phyloP scores from a whole-genome alignment of 2,329 filamentous ascomycete species.

The Stemphylium beticola region DNA sequence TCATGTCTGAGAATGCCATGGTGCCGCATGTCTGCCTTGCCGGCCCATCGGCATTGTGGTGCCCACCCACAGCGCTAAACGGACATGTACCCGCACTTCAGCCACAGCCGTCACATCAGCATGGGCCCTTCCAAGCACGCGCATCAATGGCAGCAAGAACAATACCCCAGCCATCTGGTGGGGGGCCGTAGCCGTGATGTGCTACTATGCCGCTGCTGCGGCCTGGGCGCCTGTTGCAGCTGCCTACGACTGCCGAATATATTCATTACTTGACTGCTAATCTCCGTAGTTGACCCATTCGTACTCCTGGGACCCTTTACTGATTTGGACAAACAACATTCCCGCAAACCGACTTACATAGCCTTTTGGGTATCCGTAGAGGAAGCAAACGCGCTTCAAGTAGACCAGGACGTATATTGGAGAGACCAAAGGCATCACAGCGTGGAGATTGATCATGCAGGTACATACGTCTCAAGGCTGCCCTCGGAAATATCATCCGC shows the following conservation, averaged over 20 bases:
- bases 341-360: neutral
- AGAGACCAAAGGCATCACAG: neutral
- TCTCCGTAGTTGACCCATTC: slow-evolving; percentile 7
- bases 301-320: slow-evolving; percentile 5
- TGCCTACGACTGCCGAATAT: slow-evolving; percentile 8
- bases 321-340: neutral
- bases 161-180: slow-evolving; percentile 11
- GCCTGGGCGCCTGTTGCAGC: slow-evolving; percentile 9
- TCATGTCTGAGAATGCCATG: neutral
- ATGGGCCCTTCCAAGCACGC: neutral
- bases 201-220: slow-evolving; percentile 6
- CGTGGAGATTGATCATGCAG: slow-evolving; percentile 8
- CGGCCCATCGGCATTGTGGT: slow-evolving; percentile 4
- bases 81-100: slow-evolving; percentile 1
- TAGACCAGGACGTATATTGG: neutral
- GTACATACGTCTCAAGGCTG: slow-evolving; percentile 1
- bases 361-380: neutral
- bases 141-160: slow-evolving; percentile 1
- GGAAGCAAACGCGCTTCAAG: neutral
- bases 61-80: slow-evolving; percentile 10
- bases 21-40: neutral
- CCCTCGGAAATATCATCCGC: neutral
- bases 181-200: slow-evolving; percentile 1
- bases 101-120: slow-evolving; percentile 15
- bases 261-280: slow-evolving; percentile 9